Evolutionary conservation across 116 monocot species (phyloP).

Genomic region (Cymodocea nodosa): DNA sequence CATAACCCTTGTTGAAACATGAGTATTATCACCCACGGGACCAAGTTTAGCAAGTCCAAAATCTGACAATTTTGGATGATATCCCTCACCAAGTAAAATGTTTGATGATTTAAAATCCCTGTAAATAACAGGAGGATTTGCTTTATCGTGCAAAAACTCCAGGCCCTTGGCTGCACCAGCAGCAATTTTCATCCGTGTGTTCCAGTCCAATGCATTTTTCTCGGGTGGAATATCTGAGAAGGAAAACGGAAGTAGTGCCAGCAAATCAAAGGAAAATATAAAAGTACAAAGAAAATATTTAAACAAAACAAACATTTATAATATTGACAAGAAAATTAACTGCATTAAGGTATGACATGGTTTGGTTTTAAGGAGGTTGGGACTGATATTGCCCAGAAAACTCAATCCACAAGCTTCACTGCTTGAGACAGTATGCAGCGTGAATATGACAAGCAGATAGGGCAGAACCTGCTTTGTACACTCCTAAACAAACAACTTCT

Average conservation of each 20-base stretch:
- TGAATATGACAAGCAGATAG: no score
- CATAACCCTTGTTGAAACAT: conserved; percentile 13
- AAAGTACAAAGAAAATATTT: no score
- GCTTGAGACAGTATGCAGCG: no score
- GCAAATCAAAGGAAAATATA: not conserved
- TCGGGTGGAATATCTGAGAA: conserved; percentile 38
- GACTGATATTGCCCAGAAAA: no score
- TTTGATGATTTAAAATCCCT: conserved; percentile 58
- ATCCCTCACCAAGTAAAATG: conserved; percentile 44
- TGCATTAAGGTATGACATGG: not conserved
- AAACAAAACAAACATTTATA: not conserved
- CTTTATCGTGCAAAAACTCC: conserved; percentile 52
- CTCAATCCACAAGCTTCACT: no score
- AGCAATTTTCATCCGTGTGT: conserved; percentile 55
- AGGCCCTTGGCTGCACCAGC: conserved; percentile 55
- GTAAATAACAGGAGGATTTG: conserved; percentile 56
- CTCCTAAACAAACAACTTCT: no score
- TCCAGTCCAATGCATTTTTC: conserved; percentile 40
- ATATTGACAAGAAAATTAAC: not conserved
- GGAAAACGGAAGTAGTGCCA: no score
- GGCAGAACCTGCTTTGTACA: no score
- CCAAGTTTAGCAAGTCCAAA: conserved; percentile 70
- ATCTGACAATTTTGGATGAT: conserved; percentile 58
- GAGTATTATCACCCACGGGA: conserved; percentile 53
- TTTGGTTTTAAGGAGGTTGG: no score